A percentile compares a stretch with the other conserved stretches of the same genome.
Evolutionary conservation across 1,284 basidiomycete species (phyloP).

Genomic region (Mycosarcoma mackinlayi): DNA sequence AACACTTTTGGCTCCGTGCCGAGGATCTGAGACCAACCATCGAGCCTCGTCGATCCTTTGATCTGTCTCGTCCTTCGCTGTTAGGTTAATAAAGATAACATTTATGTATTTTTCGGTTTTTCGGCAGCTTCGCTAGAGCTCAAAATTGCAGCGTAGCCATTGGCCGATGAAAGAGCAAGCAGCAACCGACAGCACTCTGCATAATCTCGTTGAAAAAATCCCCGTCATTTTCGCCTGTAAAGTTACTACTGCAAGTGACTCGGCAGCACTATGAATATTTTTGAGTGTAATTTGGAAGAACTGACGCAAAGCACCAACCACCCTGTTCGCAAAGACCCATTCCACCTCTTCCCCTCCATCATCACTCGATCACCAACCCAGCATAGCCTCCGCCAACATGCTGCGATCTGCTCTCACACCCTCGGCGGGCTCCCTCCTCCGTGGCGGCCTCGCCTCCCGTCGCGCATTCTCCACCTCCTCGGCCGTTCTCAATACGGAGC

Average conservation of each 20-base stretch:
- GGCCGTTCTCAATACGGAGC: constrained; percentile 16
- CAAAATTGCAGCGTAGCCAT: constrained; percentile 16
- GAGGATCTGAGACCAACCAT: constrained; percentile 20
- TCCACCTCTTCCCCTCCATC: constrained; percentile 3
- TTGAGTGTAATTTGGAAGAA: constrained; percentile 1
- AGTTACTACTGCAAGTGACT: constrained; percentile 24
- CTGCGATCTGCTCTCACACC: constrained; percentile 32
- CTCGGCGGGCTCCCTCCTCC: constrained; percentile 24
- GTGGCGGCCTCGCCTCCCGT: constrained; percentile 19
- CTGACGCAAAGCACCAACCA: constrained; percentile 10
- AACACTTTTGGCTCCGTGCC: not conserved
- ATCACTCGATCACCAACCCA: constrained; percentile 3
- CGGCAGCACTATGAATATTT: constrained; percentile 3
- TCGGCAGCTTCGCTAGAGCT: not conserved
- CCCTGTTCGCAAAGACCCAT: not conserved
- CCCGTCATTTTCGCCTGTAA: not conserved
- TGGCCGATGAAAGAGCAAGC: constrained; percentile 33
- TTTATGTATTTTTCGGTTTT: not conserved
- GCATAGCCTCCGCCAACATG: constrained; percentile 10
- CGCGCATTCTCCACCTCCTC: constrained; percentile 38
- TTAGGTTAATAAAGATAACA: constrained; percentile 2
- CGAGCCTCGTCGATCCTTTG: constrained; percentile 7
- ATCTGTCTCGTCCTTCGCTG: too few species aligned
- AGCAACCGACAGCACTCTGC: not conserved
- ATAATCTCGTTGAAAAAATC: constrained; percentile 18